Percentiles rank a stretch among this genome's conserved stretches.
Conservation (phyloP, 83 land plant species). For the Picea mariana region DNA sequence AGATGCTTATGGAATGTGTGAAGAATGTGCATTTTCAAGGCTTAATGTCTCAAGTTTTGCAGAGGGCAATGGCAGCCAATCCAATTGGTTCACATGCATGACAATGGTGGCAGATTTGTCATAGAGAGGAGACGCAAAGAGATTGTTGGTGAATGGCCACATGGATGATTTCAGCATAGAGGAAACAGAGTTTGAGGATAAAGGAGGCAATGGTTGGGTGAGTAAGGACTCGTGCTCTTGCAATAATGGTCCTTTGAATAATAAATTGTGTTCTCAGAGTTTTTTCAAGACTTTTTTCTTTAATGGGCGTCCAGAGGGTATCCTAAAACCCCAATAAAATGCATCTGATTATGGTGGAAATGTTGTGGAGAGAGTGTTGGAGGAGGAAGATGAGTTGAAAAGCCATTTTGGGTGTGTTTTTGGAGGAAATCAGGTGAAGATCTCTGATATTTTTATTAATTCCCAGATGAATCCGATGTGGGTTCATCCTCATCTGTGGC, state of each 20-base stretch:
- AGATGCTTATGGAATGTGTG: conserved; percentile 51
- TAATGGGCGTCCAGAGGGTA: background rate
- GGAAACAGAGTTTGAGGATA: background rate
- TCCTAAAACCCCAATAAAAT: conserved; percentile 2
- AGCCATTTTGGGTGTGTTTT: background rate
- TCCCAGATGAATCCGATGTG: conserved; percentile 4
- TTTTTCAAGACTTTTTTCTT: background rate
- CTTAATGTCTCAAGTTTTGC: background rate
- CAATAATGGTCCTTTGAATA: background rate
- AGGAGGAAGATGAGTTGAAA: background rate
- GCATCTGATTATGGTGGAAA: background rate
- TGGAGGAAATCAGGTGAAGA: conserved; percentile 6
- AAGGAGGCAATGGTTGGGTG: conserved; percentile 6
- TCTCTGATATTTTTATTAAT: background rate
- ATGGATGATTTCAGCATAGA: background rate
- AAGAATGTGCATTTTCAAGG: conserved; percentile 49
- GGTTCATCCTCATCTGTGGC: background rate
- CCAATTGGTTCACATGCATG: conserved; percentile 9
- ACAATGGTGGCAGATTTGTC: background rate
- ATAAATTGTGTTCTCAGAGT: conserved; percentile 2
- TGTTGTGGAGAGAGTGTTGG: conserved; percentile 3
- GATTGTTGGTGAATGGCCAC: conserved; percentile 6
- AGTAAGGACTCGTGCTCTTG: conserved; percentile 8
- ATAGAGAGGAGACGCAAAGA: background rate
- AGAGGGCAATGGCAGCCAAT: too few relatives aligned